A percentile compares a stretch with the other conserved stretches of the same genome.
phyloP scores from a whole-genome alignment of 352 stramenopile genomes.

The Phytophthora chlamydospora region DNA sequence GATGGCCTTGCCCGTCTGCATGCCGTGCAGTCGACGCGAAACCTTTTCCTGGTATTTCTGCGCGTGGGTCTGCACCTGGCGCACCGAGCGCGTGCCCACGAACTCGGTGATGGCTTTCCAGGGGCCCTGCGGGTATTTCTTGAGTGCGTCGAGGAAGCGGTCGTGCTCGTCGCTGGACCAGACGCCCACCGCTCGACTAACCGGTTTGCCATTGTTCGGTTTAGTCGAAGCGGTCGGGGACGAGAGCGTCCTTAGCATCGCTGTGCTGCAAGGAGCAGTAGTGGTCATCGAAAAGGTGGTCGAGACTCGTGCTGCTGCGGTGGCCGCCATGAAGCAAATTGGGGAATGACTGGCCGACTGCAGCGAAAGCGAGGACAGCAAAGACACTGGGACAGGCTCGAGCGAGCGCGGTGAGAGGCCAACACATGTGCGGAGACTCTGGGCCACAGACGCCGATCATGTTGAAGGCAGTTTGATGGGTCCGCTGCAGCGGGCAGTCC shows the following conservation, averaged over 20 bases:
- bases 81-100: conserved; percentile 57
- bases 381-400: conserved; percentile 31
- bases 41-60: conserved; percentile 83
- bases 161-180: conserved; percentile 71
- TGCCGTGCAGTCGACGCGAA: conserved; percentile 55
- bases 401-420: not conserved
- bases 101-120: conserved; percentile 56
- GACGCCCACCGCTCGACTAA: conserved; percentile 37
- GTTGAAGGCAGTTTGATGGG: conserved; percentile 18
- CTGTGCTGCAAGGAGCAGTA: conserved; percentile 1
- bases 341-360: conserved; percentile 22
- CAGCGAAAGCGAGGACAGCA: not conserved
- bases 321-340: conserved; percentile 32
- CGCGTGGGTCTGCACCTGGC: conserved; percentile 73
- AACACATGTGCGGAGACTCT: conserved; percentile 31
- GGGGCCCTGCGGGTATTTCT: conserved; percentile 52
- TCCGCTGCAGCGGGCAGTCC: conserved; percentile 15
- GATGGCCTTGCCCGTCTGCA: conserved; percentile 61
- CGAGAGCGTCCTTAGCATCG: conserved; percentile 14
- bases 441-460: conserved; percentile 18
- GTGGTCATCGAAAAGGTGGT: conserved; percentile 21
- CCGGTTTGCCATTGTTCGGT: conserved; percentile 3
- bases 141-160: conserved; percentile 58
- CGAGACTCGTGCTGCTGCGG: conserved; percentile 16
- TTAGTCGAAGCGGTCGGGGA: conserved; percentile 21